Base-by-base conservation (phyloP, 768 basidiomycete genomes). In the Flagelloscypha sp. region DNA sequence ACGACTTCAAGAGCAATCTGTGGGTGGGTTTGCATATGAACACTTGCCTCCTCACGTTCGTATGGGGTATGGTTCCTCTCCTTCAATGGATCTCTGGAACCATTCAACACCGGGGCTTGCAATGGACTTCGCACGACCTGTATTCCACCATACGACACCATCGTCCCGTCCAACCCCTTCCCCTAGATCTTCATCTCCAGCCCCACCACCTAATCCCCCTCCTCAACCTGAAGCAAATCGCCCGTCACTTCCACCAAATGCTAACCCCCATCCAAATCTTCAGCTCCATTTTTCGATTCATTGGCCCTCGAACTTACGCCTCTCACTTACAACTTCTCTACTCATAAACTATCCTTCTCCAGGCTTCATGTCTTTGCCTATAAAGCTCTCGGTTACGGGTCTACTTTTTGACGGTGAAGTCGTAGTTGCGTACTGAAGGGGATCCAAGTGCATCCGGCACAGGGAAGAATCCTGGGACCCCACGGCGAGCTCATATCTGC, bases 341-440 rank as follows among this genome's bases (percentile, higher is more conserved):
- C 74, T 92, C 42, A 92, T 99, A 59, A 95, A 99, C 60, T 97
- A 98, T 55, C 95, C 95, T 5, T 90, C 90, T 0, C 82, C 84
- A 0, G 75, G 84, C 55, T 98, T 99, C 69, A 97, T 99, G 93
- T 81, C 87, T 10, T 72, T 99, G 17, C 95, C 95, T 6, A 86
- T 99, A 56, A 84, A 86, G 50, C 78, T 98, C 36, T 84, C 81
- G n/a, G 76, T 98, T 18, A 93, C 84, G 0, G 87, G 88, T 1
- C 67, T 98, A 39, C 66, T 90, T 10, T 87, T 98, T 56, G 71
- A 72, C 9, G 88, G 87, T 38, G 87, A 94, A 49, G 62, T 98
- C 29, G 84, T 86, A 7, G 72, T 97, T 23, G 95, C 94, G 9
- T 97, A 90, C 61, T n/a, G 84, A 94, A 52, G 89, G 86, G 40